phyloP scores from a whole-genome alignment of 768 basidiomycete genomes.

The Gelatoporia subvermispora region DNA sequence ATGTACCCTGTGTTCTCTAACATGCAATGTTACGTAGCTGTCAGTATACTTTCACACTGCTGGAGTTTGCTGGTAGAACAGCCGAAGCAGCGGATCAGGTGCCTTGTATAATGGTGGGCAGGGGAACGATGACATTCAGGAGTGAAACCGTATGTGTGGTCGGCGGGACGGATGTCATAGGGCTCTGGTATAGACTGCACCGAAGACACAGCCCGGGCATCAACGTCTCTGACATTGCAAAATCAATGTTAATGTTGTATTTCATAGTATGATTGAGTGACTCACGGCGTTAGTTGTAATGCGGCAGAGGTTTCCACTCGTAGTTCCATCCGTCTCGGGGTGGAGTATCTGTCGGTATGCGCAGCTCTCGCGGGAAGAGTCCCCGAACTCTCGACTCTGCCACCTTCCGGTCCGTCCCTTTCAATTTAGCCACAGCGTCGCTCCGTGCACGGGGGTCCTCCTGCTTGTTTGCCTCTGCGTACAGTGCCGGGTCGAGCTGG shows the following conservation, averaged over 20 bases:
- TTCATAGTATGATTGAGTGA: background rate
- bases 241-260: background rate
- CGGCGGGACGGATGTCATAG: background rate
- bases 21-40: conserved; percentile 1
- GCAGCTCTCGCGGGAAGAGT: conserved; percentile 83
- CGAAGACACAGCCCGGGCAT: too few species aligned
- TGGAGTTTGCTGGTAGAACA: background rate
- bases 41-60: background rate
- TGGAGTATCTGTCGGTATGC: conserved; percentile 83
- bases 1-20: background rate
- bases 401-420: conserved; percentile 60
- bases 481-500: conserved; percentile 48
- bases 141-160: background rate
- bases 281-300: background rate
- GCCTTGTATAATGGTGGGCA: background rate
- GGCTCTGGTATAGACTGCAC: too few species aligned
- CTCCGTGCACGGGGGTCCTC: conserved; percentile 71
- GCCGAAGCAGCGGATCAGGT: background rate
- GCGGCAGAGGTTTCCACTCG: conserved; percentile 57
- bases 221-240: background rate
- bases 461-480: conserved; percentile 65
- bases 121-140: background rate
- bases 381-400: conserved; percentile 76
- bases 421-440: conserved; percentile 55
- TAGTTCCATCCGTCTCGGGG: conserved; percentile 80